Evolutionary conservation across 805 yeast genomes (phyloP), one percentile per base, ranked within the genome.

Genomic region (Myxozyma udenii): DNA sequence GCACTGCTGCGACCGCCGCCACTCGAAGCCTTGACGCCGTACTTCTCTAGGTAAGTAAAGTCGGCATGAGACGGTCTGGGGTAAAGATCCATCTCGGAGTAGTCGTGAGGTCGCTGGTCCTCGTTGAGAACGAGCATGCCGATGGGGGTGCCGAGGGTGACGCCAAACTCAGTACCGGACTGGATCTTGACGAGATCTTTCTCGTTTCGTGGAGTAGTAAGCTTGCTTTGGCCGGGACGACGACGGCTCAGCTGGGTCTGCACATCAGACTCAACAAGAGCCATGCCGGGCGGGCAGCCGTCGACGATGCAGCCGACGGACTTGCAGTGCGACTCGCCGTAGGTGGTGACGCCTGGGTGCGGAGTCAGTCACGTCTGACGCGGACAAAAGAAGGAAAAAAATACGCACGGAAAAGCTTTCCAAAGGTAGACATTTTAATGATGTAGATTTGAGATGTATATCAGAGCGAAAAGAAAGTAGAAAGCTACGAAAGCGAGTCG

Each of bases 31-130:
- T 93, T 93, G 62, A 83, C 78, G 39, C 96, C 95, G 72, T 93
- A 93, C 71, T 93, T 93, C 60, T 79, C 76, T 66, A 87, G 75
- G 72, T 93, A 93, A 21, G 98, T 93, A 78, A 77, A 89, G 71
- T 93, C 98, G 18, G 98, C 98, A 71, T 93, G 98, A 26, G 96
- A 87, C 24, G 98, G 98, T 71, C 98, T 83, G 62, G 98, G 98
- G 74, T 82, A 93, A 60, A 85, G 77, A 68, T 90, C 98, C 71
- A 95, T 93, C 66, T 91, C 98, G 23, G 87, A 78, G 76, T 93
- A 93, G 71, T 93, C 98, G 60, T 88, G 81, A 11, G 98, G 98
- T 67, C 98, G 80, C 69, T 93, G 98, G 72, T 93, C 98, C 73
- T 93, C 89, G 70, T 93, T 93, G 64, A 77, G 77, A 21, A 93